Evolutionary conservation across 2,329 filamentous ascomycete genomes (phyloP).

Genomic region (Claviceps sp.): DNA sequence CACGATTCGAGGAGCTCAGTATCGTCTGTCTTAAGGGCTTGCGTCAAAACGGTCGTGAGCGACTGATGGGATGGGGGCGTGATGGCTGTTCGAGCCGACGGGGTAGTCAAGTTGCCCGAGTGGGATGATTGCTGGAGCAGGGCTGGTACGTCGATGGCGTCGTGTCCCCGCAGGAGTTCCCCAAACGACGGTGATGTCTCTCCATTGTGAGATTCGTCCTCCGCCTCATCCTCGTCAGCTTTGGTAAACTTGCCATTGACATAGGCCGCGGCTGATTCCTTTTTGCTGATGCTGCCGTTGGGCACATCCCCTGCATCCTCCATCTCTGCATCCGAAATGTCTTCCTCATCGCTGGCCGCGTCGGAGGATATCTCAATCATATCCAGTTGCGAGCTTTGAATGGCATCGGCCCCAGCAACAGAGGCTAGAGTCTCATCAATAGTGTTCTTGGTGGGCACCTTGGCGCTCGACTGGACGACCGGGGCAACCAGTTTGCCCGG

Average conservation of each 20-base stretch:
- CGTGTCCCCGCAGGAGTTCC: slow-evolving; percentile 63
- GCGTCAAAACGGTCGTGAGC: slow-evolving; percentile 80
- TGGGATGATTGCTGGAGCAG: slow-evolving; percentile 33
- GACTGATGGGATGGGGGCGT: slow-evolving; percentile 61
- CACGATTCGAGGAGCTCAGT: slow-evolving; percentile 81
- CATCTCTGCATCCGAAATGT: slow-evolving; percentile 18
- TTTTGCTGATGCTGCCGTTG: slow-evolving; percentile 5
- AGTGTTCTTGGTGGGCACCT: slow-evolving; percentile 32
- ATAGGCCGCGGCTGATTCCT: slow-evolving; percentile 5
- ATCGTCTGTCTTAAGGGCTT: slow-evolving; percentile 88
- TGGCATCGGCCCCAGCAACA: slow-evolving; percentile 31
- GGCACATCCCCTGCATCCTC: slow-evolving; percentile 11
- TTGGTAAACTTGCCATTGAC: slow-evolving; percentile 14
- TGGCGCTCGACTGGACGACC: slow-evolving; percentile 38
- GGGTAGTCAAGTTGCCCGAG: slow-evolving; percentile 18
- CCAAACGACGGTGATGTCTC: slow-evolving; percentile 61
- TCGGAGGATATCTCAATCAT: slow-evolving; percentile 47
- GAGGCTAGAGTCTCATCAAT: slow-evolving; percentile 46
- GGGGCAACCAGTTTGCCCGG: slow-evolving; percentile 43
- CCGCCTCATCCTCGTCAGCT: slow-evolving; percentile 16
- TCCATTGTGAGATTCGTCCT: slow-evolving; percentile 31
- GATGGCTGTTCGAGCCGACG: slow-evolving; percentile 34
- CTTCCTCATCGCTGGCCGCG: slow-evolving; percentile 35
- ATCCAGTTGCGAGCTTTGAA: slow-evolving; percentile 25
- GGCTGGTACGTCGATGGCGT: slow-evolving; percentile 63